Conservation (phyloP, 2,329 filamentous ascomycete species). For the Fusarium verticillioides region DNA sequence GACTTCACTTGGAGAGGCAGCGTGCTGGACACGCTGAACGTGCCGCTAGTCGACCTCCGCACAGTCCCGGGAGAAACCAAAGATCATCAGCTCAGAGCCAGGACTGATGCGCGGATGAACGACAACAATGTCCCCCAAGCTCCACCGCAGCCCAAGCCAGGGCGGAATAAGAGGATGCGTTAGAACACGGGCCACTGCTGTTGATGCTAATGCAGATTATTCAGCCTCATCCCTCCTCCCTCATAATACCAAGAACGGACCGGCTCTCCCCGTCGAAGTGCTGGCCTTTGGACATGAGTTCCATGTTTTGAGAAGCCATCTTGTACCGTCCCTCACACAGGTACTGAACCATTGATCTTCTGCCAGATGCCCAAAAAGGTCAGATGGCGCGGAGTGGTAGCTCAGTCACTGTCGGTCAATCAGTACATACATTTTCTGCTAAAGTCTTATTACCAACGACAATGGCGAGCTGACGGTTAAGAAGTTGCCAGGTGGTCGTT, state of each 20-base stretch:
- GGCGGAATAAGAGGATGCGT: not conserved
- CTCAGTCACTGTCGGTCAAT: not conserved
- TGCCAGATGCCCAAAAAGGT: not conserved
- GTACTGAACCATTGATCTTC: not conserved
- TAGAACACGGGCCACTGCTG: no score
- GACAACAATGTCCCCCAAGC: not conserved
- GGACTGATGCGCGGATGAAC: not conserved
- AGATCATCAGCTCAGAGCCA: not conserved
- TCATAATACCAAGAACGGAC: not conserved
- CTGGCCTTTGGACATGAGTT: not conserved
- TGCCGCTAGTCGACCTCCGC: not conserved
- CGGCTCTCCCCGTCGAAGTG: not conserved
- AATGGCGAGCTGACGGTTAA: not conserved
- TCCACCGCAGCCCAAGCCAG: not conserved
- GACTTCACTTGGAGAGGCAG: rapidly evolving
- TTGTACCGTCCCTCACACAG: not conserved
- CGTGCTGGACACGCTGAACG: rapidly evolving
- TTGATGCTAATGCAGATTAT: rapidly evolving
- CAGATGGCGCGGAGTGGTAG: not conserved
- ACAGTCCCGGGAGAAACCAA: not conserved
- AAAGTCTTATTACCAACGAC: not conserved
- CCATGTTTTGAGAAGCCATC: not conserved
- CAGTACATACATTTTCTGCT: not conserved
- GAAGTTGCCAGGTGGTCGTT: not conserved
- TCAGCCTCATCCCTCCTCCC: not conserved